Conservation (phyloP, 305 asterid genomes). For the Petunia hybrid region DNA sequence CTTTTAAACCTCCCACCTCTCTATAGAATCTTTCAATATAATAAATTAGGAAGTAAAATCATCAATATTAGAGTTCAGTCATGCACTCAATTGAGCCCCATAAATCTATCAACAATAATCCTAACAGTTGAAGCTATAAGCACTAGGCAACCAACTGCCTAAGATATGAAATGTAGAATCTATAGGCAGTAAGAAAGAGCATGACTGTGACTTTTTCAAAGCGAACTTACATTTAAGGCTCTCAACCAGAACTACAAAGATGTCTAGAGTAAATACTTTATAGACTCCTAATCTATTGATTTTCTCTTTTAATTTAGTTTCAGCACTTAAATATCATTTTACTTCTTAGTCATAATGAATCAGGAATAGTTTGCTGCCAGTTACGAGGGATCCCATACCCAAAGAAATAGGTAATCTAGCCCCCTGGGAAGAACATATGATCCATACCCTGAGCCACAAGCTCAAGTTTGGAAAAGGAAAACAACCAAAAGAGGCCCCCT, state of each 20-base stretch:
- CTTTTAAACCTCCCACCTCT: conserved; percentile 7
- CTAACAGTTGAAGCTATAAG: neutral
- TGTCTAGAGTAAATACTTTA: neutral
- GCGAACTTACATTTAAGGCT: neutral
- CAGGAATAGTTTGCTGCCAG: neutral
- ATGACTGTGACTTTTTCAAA: neutral
- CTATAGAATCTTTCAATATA: neutral
- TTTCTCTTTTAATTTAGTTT: neutral
- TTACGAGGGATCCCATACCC: neutral
- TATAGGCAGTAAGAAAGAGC: neutral
- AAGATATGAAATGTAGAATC: neutral
- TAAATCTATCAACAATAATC: neutral
- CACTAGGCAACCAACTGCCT: neutral
- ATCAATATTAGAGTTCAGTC: neutral
- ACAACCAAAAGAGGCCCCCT: neutral
- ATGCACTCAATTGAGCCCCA: conserved; percentile 25
- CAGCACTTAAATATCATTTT: neutral
- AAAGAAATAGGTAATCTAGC: neutral
- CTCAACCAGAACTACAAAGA: neutral
- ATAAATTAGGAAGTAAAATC: conserved; percentile 4
- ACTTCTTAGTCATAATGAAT: neutral
- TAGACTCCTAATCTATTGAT: neutral
- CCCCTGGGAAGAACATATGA: neutral
- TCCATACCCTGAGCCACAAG: neutral
- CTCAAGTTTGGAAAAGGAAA: neutral